Base-by-base conservation (phyloP, 1,284 basidiomycete genomes). In the Marasmius sp. region DNA sequence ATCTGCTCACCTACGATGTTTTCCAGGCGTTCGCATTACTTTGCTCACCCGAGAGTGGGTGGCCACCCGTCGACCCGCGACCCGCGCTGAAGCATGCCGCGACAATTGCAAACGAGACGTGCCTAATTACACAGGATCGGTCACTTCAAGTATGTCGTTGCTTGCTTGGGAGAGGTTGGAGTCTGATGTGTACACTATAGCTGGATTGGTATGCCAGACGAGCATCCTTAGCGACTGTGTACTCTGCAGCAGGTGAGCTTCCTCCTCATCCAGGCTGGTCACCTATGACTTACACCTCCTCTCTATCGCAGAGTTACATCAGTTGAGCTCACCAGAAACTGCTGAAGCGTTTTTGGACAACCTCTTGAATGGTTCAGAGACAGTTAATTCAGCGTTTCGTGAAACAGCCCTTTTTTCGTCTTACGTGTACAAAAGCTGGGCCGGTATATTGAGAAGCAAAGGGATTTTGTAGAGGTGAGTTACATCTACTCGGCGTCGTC, bases 391-490 rank as follows among this genome's bases (percentile, higher is more conserved):
- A 1, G 76, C 80, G 0, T 52, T 88, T 3, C 74, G 73, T 45
- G 87, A 91, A 62, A 75, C 79, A 0, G 73, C 71, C 8, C 59
- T 83, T 22, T 92, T 84, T 66, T 80, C 82, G 0, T 71, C 75
- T 1, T 92, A 89, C 65, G 71, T 92, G n/a, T 69, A 80, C 58
- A 82, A 83, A 61, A 91, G 89, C 69, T 91, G 87, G 84, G 77
- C 74, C 54, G 87, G 87, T 2, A 89, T 92, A 39, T 72, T 83
- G 60, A 87, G 81, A 68, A 91, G 89, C 66, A 81, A 79, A 55
- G 86, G 88, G 11, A 67, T 86, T 2, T 66, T 87, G 10, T 76
- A 58, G 52, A 60, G 10, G 39, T 36, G 41, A 61, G 18, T 49
- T 20, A 37, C 56, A 33, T 51, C 9, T 41, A 6, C 22, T 43